These are phyloP conservation scores for Candida dajiaensis DNA, from an alignment of 805 yeast genomes.

Conservation along the genomic window DNA sequence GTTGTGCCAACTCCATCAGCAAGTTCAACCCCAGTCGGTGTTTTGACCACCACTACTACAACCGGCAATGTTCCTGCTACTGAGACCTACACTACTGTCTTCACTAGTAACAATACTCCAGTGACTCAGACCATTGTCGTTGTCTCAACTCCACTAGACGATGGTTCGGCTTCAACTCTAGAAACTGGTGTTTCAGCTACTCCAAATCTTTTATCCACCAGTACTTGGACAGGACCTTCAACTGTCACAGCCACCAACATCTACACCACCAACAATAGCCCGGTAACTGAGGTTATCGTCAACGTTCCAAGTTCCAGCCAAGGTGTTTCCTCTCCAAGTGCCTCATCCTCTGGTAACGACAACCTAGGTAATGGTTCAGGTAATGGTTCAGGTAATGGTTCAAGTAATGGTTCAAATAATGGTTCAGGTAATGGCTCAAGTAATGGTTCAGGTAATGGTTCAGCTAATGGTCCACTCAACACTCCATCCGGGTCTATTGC, in stretches of 20 bases:
- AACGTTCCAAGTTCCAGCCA: background rate
- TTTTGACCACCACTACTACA: background rate
- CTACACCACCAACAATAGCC: background rate
- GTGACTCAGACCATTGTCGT: background rate
- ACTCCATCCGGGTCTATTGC: no score
- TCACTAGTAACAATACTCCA: background rate
- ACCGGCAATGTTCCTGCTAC: background rate
- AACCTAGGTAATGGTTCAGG: background rate
- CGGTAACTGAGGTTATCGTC: background rate
- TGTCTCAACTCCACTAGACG: background rate
- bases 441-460: background rate
- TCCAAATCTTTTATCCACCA: background rate
- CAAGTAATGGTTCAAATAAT: background rate
- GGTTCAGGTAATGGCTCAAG: background rate
- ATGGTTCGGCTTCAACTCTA: no score
- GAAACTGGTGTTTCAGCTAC: background rate
- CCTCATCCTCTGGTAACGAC: background rate
- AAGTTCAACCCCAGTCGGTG: background rate
- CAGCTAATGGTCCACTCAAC: background rate
- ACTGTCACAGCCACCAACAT: background rate
- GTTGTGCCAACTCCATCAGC: background rate
- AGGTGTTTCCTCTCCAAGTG: background rate
- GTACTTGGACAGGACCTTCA: background rate
- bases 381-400: no score
- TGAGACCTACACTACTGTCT: background rate